These are phyloP conservation scores for Xylariaceae sp. DNA, from an alignment of 2,329 filamentous ascomycete genomes.

Conservation along the genomic window DNA sequence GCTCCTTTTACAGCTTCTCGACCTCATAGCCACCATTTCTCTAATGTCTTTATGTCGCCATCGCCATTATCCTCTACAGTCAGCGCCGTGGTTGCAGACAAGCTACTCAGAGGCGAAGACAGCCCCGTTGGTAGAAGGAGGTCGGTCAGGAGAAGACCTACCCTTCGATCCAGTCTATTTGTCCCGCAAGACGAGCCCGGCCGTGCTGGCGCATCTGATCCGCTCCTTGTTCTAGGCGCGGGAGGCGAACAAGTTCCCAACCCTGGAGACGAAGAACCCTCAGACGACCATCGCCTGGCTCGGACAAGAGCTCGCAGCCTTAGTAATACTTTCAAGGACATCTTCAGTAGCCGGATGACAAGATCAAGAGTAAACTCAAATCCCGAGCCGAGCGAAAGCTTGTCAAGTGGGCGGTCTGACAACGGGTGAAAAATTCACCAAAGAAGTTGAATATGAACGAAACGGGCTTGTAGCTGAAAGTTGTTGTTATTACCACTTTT, in stretches of 20 bases:
- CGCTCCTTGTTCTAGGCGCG: conserved; percentile 18
- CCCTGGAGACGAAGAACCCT: conserved; percentile 15
- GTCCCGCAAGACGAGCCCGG: conserved; percentile 43
- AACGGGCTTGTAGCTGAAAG: not conserved
- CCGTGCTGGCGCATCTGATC: conserved; percentile 16
- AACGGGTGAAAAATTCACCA: conserved; percentile 5
- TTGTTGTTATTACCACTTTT: conserved; percentile 10
- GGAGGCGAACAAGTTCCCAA: conserved; percentile 22
- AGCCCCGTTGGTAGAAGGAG: conserved; percentile 39
- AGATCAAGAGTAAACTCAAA: conserved; percentile 27
- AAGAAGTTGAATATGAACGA: not conserved
- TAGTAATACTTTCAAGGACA: conserved; percentile 37
- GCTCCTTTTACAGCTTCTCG: conserved; percentile 32
- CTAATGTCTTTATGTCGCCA: conserved; percentile 55
- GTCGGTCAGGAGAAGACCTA: conserved; percentile 47
- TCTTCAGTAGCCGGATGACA: conserved; percentile 33
- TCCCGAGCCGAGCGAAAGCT: conserved; percentile 22
- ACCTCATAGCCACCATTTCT: conserved; percentile 38
- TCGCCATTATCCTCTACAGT: conserved; percentile 60
- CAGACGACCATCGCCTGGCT: conserved; percentile 8
- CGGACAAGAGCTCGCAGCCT: conserved; percentile 38
- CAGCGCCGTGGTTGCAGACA: conserved; percentile 56
- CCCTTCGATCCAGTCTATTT: conserved; percentile 54
- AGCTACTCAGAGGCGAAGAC: conserved; percentile 47
- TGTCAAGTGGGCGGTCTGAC: conserved; percentile 2